phyloP scores from a whole-genome alignment of 1,139 yeast species.

The Pichia sp. region DNA sequence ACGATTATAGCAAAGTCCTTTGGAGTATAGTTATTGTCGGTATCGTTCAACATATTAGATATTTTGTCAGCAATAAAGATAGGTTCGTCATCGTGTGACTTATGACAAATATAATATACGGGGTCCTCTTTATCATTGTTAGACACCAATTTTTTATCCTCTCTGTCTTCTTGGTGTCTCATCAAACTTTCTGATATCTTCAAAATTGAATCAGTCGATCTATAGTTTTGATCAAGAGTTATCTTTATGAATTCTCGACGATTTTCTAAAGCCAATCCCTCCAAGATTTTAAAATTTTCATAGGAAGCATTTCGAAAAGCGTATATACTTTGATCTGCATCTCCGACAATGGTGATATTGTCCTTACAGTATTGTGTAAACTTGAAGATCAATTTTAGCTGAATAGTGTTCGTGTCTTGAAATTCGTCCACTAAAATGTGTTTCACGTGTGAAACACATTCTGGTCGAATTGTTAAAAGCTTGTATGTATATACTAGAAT shows the following conservation, averaged over 20 bases:
- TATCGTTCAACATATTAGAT: background rate
- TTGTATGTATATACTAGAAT: slow-evolving; percentile 54
- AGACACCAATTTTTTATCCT: slow-evolving; percentile 43
- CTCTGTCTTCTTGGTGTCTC: slow-evolving; percentile 51
- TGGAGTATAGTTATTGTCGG: slow-evolving; percentile 35
- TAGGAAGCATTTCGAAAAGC: background rate
- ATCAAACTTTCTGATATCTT: slow-evolving; percentile 64
- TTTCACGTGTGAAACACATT: slow-evolving; percentile 47
- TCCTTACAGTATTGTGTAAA: slow-evolving; percentile 38
- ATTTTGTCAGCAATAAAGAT: slow-evolving; percentile 11
- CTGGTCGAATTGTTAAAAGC: slow-evolving; percentile 43
- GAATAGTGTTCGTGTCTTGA: slow-evolving; percentile 84
- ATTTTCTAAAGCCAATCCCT: slow-evolving; percentile 38
- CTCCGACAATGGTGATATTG: slow-evolving; percentile 86
- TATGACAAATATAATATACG: slow-evolving; percentile 33
- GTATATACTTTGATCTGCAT: slow-evolving; percentile 53
- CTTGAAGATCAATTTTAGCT: slow-evolving; percentile 59
- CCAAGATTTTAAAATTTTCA: slow-evolving; percentile 27
- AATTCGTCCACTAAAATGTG: slow-evolving; percentile 90
- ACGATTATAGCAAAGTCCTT: slow-evolving; percentile 69
- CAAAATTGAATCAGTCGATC: slow-evolving; percentile 71
- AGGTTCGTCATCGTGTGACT: slow-evolving; percentile 6
- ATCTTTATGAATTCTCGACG: slow-evolving; percentile 25
- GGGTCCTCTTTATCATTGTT: slow-evolving; percentile 40
- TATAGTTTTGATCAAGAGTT: slow-evolving; percentile 63